A percentile compares a stretch with the other conserved stretches of the same genome.
These are phyloP conservation scores for Moniliophthora roreri DNA, from an alignment of 1,284 basidiomycete genomes.

Conservation along the genomic window DNA sequence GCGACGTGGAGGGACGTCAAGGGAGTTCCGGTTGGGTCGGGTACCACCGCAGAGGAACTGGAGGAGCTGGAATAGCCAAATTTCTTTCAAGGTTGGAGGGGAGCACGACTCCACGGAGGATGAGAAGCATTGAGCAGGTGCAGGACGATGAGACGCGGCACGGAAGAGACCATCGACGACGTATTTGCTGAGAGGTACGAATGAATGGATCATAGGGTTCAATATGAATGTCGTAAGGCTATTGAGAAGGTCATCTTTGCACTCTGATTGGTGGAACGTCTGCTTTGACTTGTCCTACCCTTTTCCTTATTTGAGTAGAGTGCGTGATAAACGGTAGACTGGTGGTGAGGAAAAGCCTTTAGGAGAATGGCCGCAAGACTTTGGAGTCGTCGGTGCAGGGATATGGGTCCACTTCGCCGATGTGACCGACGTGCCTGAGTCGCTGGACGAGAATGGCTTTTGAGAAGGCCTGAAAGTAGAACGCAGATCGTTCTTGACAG, in stretches of 20 bases:
- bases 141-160: neutral
- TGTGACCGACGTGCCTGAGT: neutral
- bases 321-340: neutral
- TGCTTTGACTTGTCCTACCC: neutral
- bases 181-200: neutral
- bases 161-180: neutral
- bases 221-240: constrained; percentile 1
- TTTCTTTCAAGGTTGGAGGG: too few relatives aligned
- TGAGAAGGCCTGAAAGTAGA: neutral
- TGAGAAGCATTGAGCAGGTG: neutral
- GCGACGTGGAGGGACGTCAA: too few relatives aligned
- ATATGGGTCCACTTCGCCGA: neutral
- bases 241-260: neutral
- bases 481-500: constrained; percentile 5
- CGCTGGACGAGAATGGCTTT: neutral
- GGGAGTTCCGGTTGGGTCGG: too few relatives aligned
- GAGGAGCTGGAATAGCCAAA: too few relatives aligned
- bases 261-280: neutral
- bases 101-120: too few relatives aligned
- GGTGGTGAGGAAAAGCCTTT: neutral
- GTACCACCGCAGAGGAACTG: too few relatives aligned
- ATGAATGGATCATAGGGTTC: neutral
- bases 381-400: neutral
- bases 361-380: neutral
- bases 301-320: neutral